These are phyloP conservation scores for Paraconiothyrium sp. DNA, from an alignment of 2,329 filamentous ascomycete genomes.

Conservation along the genomic window DNA sequence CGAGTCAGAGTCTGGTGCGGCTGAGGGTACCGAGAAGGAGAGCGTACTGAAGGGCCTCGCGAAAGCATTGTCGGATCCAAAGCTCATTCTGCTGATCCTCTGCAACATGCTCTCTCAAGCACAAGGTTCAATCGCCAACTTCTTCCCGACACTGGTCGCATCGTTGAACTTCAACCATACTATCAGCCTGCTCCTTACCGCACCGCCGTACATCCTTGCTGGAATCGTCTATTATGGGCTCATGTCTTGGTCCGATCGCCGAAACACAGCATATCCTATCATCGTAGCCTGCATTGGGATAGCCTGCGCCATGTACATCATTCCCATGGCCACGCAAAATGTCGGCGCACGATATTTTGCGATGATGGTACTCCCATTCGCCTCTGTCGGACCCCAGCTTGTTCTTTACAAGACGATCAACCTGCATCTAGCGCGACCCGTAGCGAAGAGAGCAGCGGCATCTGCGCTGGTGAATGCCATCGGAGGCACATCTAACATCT, in stretches of 20 bases:
- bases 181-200: slow-evolving; percentile 64
- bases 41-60: slow-evolving; percentile 61
- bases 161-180: slow-evolving; percentile 65
- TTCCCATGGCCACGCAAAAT: slow-evolving; percentile 43
- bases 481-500: slow-evolving; percentile 33
- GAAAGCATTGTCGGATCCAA: slow-evolving; percentile 66
- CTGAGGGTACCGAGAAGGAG: slow-evolving; percentile 44
- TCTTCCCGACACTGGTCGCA: slow-evolving; percentile 63
- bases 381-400: slow-evolving; percentile 34
- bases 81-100: slow-evolving; percentile 69
- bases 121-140: slow-evolving; percentile 59
- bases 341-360: slow-evolving; percentile 45
- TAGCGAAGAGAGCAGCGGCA: slow-evolving; percentile 32
- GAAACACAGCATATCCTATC: slow-evolving; percentile 54
- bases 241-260: slow-evolving; percentile 56
- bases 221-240: slow-evolving; percentile 56
- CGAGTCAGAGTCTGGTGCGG: slow-evolving; percentile 29
- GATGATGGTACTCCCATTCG: slow-evolving; percentile 37
- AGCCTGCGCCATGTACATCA: slow-evolving; percentile 47
- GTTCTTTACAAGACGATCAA: slow-evolving; percentile 37
- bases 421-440: slow-evolving; percentile 32
- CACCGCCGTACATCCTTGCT: slow-evolving; percentile 66
- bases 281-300: slow-evolving; percentile 51
- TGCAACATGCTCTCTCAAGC: slow-evolving; percentile 68
- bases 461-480: slow-evolving; percentile 33